Conservation (phyloP, 2,329 filamentous ascomycete species). For the Hypoxylon sp. region DNA sequence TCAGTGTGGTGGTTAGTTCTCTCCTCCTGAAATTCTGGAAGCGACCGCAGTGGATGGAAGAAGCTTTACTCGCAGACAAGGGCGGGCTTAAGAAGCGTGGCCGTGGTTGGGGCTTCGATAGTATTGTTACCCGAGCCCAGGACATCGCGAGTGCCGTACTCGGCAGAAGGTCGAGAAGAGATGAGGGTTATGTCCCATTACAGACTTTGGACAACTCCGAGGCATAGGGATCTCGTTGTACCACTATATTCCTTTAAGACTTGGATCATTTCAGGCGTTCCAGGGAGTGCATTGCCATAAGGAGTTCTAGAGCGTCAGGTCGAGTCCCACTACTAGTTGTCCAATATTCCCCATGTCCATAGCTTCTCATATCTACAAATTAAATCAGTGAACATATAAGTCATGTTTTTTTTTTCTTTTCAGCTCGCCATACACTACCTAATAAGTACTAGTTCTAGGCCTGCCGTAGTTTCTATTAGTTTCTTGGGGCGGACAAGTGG, state of each 20-base stretch:
- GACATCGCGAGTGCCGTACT: conserved; percentile 59
- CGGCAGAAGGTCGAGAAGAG: conserved; percentile 56
- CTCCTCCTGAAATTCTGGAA: conserved; percentile 90
- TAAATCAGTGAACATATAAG: conserved; percentile 3
- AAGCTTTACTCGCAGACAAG: conserved; percentile 73
- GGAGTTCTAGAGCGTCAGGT: conserved; percentile 22
- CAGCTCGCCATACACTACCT: conserved; percentile 4
- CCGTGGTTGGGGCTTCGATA: conserved; percentile 59
- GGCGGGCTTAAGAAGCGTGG: conserved; percentile 62
- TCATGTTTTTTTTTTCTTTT: background rate
- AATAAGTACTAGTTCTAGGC: conserved; percentile 7
- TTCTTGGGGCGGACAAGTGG: conserved; percentile 1
- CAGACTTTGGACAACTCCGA: conserved; percentile 63
- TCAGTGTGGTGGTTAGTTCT: conserved; percentile 89
- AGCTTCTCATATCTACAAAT: conserved; percentile 22
- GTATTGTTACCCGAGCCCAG: conserved; percentile 60
- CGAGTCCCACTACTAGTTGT: background rate
- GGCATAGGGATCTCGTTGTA: conserved; percentile 34
- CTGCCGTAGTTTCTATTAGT: conserved; percentile 9
- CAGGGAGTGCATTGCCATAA: conserved; percentile 18
- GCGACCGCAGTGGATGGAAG: conserved; percentile 88
- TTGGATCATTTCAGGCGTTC: conserved; percentile 10
- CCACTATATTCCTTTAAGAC: background rate
- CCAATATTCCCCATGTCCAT: conserved; percentile 29
- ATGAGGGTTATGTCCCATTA: conserved; percentile 73